Evolutionary conservation across 1,284 basidiomycete species (phyloP), one percentile per base, ranked within the genome.

Genomic region (Ganoderma sinense): DNA sequence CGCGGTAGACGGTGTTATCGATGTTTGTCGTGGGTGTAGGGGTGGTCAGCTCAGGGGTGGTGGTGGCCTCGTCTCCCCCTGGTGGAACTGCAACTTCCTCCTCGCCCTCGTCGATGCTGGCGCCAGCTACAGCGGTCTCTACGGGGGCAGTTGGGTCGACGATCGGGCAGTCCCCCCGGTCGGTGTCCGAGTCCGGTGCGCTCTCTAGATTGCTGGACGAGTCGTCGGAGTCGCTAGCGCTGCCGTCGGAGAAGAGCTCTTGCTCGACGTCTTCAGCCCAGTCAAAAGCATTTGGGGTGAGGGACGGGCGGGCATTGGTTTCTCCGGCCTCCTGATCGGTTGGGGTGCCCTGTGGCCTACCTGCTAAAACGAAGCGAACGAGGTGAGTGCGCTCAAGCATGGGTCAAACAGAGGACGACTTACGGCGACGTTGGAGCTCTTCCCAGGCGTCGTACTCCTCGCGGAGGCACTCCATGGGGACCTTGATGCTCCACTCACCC

Each of bases 401-500:
- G 0, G 16, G 7, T 14, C 13, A 4, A 29, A 14, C 16, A 10
- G 13, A 11, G 23, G 20, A n/a, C 2, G 20, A 18, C 56, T 58
- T 59, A 59, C 56, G 16, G 31, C 16, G 31, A 18, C 10, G 33
- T n/a, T 23, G 56, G 16, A 39, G 20, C 23, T 39, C 13, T 51
- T 64, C 36, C 62, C 62, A 64, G 3, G 51, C 51, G n/a, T 39
- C 40, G 39, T 64, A 64, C 23, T 64, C 48, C 0, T 31, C 62
- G 31, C 20, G 45, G n/a, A 64, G 62, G 2, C 4, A 4, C 4
- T 31, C 62, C n/a, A 64, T 64, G 11, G 62, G 62, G 2, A 64
- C 33, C 62, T 64, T 64, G 45, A 36, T 40, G 48, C 11, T 53
- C 45, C 29, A 48, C 6, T 64, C 62, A 13, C 62, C 62, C 48